Base-by-base conservation (phyloP, 2,329 filamentous ascomycete genomes). In the Curvularia spicifera region DNA sequence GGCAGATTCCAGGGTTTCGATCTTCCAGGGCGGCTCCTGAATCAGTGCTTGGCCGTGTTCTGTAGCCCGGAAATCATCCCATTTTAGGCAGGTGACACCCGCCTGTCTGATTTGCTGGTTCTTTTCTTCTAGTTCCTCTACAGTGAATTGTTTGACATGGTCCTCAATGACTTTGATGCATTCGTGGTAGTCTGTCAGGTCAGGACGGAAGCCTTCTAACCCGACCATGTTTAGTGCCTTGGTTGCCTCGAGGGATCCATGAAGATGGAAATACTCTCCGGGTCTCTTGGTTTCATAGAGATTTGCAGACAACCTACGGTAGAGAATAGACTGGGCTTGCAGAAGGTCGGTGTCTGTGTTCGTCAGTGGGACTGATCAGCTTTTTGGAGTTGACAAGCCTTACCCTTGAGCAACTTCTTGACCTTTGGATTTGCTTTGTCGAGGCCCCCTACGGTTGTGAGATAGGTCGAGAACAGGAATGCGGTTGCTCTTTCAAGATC, bases 221-320 rank as follows among this genome's bases (percentile, higher is more conserved):
- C 88, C 89, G 64, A 91, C 83, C 88, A 91, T 91, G 44, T 84
- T 81, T 28, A 91, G 77, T 0, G 88, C 89, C 7, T 84, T 88
- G 9, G 85, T 87, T 3, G 89, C 89, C 65, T 91, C 89, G 0
- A 92, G 77, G 0, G 89, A 91, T 44, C 89, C 89, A 71, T 91
- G 89, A 26, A 91, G 89, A 68, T 92, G 89, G 70, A 90, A 92
- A 68, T 86, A 91, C 69, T 88, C 82, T n/a, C 84, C 85, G 1
- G 81, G 77, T n/a, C 81, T 82, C 71, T 85, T 87, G 8, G 89
- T 91, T 67, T 84, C 81, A 76, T 91, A 91, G 1, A 91, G 77
- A 60, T 91, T 91, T 13, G 89, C 89, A 10, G 89, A 90, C 75
- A 91, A 82, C 60, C 89, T 86, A 9, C 89, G 85, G 70, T 92